Conservation (phyloP, 345 rosid genomes). For the Hevea brasiliensis region DNA sequence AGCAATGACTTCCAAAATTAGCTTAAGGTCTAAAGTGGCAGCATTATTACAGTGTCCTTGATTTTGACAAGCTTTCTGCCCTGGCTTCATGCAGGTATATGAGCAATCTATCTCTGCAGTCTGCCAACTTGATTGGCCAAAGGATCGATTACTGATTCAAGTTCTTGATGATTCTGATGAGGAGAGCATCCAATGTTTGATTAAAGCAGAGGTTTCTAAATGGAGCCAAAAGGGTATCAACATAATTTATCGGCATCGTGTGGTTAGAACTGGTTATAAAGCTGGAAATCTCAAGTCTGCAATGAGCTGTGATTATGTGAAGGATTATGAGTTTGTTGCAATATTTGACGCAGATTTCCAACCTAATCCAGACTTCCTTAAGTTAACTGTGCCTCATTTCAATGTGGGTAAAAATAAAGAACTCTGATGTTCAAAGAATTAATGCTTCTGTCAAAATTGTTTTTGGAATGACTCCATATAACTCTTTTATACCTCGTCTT, state of each 20-base stretch:
- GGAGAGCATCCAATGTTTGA: conserved; percentile 61
- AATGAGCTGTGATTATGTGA: conserved; percentile 73
- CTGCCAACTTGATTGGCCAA: conserved; percentile 88
- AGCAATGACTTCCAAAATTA: not conserved
- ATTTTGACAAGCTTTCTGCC: conserved; percentile 13
- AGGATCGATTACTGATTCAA: conserved; percentile 62
- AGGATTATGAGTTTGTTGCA: conserved; percentile 75
- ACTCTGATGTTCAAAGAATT: not conserved
- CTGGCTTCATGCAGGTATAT: conserved; percentile 52
- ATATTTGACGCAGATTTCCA: conserved; percentile 89
- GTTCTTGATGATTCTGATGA: conserved; percentile 83
- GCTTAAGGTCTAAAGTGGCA: not conserved
- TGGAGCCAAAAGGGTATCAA: conserved; percentile 75
- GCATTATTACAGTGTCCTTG: not conserved
- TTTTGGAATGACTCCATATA: not conserved
- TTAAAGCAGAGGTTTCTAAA: conserved; percentile 57
- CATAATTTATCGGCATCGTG: conserved; percentile 70
- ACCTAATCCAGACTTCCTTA: conserved; percentile 70
- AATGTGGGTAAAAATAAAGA: conserved; percentile 43
- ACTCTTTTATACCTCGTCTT: conserved; percentile 16
- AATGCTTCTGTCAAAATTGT: not conserved
- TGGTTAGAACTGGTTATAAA: conserved; percentile 78
- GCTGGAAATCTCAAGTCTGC: conserved; percentile 93
- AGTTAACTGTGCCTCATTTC: conserved; percentile 74
- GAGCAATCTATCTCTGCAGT: conserved; percentile 82